Evolutionary conservation across 2,329 filamentous ascomycete genomes (phyloP), one percentile per base, ranked within the genome.

Genomic region (Cordyceps farinosa): DNA sequence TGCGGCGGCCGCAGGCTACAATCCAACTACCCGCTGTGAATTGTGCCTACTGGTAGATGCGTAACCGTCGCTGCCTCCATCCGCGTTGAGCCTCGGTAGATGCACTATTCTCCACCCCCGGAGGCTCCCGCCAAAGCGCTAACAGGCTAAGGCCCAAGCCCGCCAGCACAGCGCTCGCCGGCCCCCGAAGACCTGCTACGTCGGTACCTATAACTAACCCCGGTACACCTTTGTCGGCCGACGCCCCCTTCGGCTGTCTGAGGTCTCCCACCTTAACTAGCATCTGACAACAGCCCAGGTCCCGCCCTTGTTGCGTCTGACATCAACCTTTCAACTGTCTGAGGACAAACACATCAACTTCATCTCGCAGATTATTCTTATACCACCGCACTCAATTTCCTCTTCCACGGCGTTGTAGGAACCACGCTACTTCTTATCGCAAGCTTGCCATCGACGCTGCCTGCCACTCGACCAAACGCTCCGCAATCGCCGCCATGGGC

Each of bases 401-500:
- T 30, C 38, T 17, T n/a, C 40, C 7, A 42, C 58, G 30, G 40
- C n/a, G 22, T 32, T 51, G 22, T 9, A 52, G 36, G 27, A 22
- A 32, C 10, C 27, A 17, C 56, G 17, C 45, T 30, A 51, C 38
- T 30, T 36, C 27, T 22, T 29, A 11, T 36, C 29, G 17, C 50
- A 54, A 30, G 29, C 42, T 62, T 48, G 51, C 60, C 36, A 32
- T 42, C 11, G 30, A 62, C 51, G 34, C 60, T 55, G 60, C 51
- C 60, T 34, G 51, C 50, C 42, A 50, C 38, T 17, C 50, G 22
- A 61, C 51, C 51, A 50, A 62, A 27, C 59, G 34, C 42, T 50
- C 30, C 51, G 17, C 15, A 62, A 32, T 32, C 58, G 47, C 34
- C 72, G 73, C 67, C 70, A 78, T 78, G 76, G 75, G 71, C 64